Evolutionary conservation across 306 rosid species (phyloP).

Genomic region (Phaseolus lunatus): DNA sequence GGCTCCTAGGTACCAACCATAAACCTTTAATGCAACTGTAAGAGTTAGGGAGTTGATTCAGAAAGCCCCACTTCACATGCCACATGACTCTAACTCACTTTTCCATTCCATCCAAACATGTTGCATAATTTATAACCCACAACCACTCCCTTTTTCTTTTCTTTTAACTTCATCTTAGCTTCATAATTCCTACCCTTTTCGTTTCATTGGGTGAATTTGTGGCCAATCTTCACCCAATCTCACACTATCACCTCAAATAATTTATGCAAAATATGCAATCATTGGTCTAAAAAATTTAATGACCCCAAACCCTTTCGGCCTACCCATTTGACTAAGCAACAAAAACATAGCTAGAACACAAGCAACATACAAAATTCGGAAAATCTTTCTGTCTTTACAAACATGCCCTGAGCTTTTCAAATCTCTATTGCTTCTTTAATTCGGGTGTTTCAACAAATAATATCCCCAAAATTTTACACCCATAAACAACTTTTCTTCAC

Average conservation of each 20-base stretch:
- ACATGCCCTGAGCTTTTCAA: not conserved
- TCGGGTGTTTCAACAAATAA: not conserved
- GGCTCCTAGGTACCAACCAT: constrained; percentile 51
- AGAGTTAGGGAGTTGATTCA: constrained; percentile 35
- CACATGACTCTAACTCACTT: constrained; percentile 51
- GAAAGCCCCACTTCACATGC: constrained; percentile 67
- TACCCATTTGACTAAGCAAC: constrained; percentile 20
- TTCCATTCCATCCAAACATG: constrained; percentile 44
- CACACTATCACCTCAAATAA: not conserved
- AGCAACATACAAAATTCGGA: not conserved
- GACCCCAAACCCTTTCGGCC: constrained; percentile 36
- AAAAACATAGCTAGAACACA: not conserved
- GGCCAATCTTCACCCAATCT: constrained; percentile 36
- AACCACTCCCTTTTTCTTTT: constrained; percentile 41
- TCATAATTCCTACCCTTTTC: not conserved
- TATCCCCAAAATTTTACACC: not conserved
- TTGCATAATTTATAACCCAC: constrained; percentile 52
- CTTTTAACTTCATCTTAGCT: too few relatives aligned
- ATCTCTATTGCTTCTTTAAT: not conserved
- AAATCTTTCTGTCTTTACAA: constrained; percentile 12
- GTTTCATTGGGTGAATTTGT: constrained; percentile 30
- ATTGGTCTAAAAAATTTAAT: constrained; percentile 35
- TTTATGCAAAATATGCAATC: constrained; percentile 20
- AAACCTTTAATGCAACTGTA: constrained; percentile 55
- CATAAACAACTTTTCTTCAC: not conserved